phyloP scores from a whole-genome alignment of 306 rosid genomes.

The Malus orientalis region DNA sequence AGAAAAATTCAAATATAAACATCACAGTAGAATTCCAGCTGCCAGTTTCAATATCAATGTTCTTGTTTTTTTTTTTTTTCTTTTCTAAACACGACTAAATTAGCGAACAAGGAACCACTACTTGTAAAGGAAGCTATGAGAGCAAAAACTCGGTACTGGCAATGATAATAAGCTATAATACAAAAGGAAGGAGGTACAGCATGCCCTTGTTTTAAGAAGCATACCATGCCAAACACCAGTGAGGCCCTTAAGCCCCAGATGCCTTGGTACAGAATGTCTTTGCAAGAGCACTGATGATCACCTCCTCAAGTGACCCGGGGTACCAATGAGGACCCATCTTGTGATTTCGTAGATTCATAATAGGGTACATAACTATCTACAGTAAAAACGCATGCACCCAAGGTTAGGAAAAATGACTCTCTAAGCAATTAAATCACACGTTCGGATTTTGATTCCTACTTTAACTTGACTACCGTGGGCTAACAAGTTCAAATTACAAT shows the following conservation, averaged over 20 bases:
- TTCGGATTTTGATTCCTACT: too few relatives aligned
- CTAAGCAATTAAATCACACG: too few relatives aligned
- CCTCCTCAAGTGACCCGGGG: conserved; percentile 82
- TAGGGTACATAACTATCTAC: conserved; percentile 29
- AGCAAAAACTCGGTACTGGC: not conserved
- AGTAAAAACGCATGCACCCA: too few relatives aligned
- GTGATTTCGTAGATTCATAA: conserved; percentile 75
- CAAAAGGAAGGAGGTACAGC: not conserved
- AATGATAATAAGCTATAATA: not conserved
- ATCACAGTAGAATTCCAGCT: not conserved
- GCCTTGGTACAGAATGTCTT: conserved; percentile 60
- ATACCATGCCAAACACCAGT: conserved; percentile 94
- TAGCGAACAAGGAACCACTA: not conserved
- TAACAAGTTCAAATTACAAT: too few relatives aligned
- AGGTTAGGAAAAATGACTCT: too few relatives aligned
- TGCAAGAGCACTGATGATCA: conserved; percentile 53
- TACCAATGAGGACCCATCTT: conserved; percentile 86
- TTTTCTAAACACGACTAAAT: not conserved
- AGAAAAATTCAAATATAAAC: not conserved
- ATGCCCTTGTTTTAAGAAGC: not conserved
- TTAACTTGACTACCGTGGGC: too few relatives aligned
- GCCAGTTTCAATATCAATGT: not conserved
- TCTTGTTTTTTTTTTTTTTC: not conserved
- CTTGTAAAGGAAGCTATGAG: not conserved
- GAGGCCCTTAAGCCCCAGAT: conserved; percentile 52